Conservation (phyloP, 768 basidiomycete genomes). For the Phlebiopsis gigantea region DNA sequence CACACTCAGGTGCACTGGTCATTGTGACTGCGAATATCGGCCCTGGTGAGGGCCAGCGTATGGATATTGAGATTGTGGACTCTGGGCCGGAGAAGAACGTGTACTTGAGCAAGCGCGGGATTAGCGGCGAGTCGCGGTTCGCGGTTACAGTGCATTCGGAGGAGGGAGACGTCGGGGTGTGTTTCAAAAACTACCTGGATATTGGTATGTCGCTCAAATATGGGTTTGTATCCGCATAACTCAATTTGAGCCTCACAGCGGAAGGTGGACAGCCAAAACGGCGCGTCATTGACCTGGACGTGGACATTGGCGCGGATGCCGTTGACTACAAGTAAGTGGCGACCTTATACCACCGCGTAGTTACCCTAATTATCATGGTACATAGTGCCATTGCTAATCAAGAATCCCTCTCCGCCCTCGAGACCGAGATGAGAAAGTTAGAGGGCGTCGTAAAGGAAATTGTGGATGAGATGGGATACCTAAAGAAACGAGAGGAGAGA, state of each 20-base stretch:
- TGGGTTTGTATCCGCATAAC: not conserved
- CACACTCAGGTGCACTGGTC: slow-evolving; percentile 80
- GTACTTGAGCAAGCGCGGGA: slow-evolving; percentile 83
- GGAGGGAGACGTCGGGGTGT: slow-evolving; percentile 94
- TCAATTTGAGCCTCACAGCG: slow-evolving; percentile 27
- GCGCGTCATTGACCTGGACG: slow-evolving; percentile 84
- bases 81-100: slow-evolving; percentile 80
- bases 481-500: slow-evolving; percentile 83
- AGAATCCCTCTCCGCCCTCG: slow-evolving; percentile 90
- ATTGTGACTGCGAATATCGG: slow-evolving; percentile 95
- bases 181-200: slow-evolving; percentile 80
- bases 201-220: slow-evolving; percentile 46
- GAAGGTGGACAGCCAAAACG: slow-evolving; percentile 41
- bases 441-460: slow-evolving; percentile 95
- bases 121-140: slow-evolving; percentile 87
- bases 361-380: not conserved
- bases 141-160: slow-evolving; percentile 85
- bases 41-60: slow-evolving; percentile 66
- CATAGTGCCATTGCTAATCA: slow-evolving; percentile 95
- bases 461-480: slow-evolving; percentile 87
- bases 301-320: slow-evolving; percentile 97
- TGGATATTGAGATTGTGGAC: slow-evolving; percentile 94
- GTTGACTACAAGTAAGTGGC: slow-evolving; percentile 94
- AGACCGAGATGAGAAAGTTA: slow-evolving; percentile 97
- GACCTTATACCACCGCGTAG: not conserved